Evolutionary conservation across 768 basidiomycete genomes (phyloP).

Genomic region (Sistotremastrum niveocremeum): DNA sequence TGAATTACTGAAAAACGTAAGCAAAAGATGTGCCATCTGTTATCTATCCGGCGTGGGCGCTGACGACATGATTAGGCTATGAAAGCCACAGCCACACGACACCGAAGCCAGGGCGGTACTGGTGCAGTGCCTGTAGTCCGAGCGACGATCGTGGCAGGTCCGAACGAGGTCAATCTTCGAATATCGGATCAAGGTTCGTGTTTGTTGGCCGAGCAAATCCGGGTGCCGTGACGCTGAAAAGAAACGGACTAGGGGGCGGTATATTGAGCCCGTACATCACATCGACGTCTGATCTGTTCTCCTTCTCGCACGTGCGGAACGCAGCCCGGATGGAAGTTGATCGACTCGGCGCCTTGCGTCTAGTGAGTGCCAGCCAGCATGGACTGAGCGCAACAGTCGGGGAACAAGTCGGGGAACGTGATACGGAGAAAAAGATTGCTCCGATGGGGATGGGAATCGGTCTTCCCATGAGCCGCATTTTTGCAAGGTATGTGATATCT

Average conservation of each 20-base stretch:
- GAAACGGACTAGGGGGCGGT: constrained; percentile 47
- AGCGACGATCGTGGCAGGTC: constrained; percentile 63
- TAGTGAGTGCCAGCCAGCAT: constrained; percentile 40
- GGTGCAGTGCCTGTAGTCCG: constrained; percentile 33
- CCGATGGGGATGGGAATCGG: constrained; percentile 55
- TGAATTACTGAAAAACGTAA: constrained; percentile 79
- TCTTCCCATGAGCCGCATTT: constrained; percentile 82
- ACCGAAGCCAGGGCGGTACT: not conserved
- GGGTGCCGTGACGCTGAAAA: constrained; percentile 1
- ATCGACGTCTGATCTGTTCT: constrained; percentile 68
- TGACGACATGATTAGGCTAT: constrained; percentile 3
- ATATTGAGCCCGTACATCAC: constrained; percentile 39
- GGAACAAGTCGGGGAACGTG: constrained; percentile 46
- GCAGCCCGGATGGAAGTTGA: constrained; percentile 52
- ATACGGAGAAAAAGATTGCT: constrained; percentile 12
- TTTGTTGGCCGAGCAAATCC: not conserved
- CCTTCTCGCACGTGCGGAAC: constrained; percentile 78
- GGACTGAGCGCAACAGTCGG: constrained; percentile 69
- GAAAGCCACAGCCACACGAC: constrained; percentile 5
- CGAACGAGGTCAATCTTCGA: constrained; percentile 63
- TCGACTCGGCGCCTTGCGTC: constrained; percentile 54
- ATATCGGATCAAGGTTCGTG: constrained; percentile 78
- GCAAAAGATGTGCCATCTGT: constrained; percentile 10
- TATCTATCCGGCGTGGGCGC: too few species aligned
- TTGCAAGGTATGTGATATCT: constrained; percentile 44